These are phyloP conservation scores for Bipolaris sorokiniana DNA, from an alignment of 2,329 filamentous ascomycete species.

Conservation along the genomic window DNA sequence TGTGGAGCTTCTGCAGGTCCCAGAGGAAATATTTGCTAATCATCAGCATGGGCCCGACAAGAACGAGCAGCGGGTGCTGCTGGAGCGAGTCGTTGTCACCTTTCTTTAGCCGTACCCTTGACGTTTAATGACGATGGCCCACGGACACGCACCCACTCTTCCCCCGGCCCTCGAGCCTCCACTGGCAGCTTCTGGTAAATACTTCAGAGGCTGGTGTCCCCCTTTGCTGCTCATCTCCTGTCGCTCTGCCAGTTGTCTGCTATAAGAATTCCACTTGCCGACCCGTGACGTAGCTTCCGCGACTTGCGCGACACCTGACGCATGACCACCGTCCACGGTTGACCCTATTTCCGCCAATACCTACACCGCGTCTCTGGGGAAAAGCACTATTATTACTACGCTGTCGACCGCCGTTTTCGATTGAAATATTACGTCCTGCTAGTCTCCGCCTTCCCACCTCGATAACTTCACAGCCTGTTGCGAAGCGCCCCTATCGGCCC, in stretches of 20 bases:
- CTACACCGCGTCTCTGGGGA: conserved; percentile 22
- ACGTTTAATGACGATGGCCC: conserved; percentile 22
- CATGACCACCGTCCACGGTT: conserved; percentile 27
- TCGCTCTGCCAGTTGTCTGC: neutral
- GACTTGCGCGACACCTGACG: conserved; percentile 23
- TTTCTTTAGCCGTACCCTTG: conserved; percentile 27
- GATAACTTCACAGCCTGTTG: neutral
- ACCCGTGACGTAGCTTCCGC: conserved; percentile 28
- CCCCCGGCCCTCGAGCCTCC: conserved; percentile 10
- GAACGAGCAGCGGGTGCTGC: neutral
- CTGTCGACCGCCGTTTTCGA: conserved; percentile 1
- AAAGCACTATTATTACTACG: conserved; percentile 18
- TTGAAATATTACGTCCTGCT: conserved; percentile 3
- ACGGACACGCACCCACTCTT: conserved; percentile 17
- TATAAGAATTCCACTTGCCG: conserved; percentile 1
- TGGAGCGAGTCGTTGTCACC: conserved; percentile 7
- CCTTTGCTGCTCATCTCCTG: neutral
- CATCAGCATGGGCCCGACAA: conserved; percentile 4
- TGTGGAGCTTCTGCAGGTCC: conserved; percentile 20
- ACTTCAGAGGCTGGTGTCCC: conserved; percentile 3
- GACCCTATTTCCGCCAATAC: conserved; percentile 16
- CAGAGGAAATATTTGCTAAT: conserved; percentile 1
- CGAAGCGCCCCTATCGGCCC: conserved; percentile 4
- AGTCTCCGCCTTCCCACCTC: conserved; percentile 5
- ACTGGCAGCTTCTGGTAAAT: conserved; percentile 2